Evolutionary conservation across 1,284 basidiomycete species (phyloP), one percentile per base, ranked within the genome.

Genomic region (Mycosarcoma maydis): DNA sequence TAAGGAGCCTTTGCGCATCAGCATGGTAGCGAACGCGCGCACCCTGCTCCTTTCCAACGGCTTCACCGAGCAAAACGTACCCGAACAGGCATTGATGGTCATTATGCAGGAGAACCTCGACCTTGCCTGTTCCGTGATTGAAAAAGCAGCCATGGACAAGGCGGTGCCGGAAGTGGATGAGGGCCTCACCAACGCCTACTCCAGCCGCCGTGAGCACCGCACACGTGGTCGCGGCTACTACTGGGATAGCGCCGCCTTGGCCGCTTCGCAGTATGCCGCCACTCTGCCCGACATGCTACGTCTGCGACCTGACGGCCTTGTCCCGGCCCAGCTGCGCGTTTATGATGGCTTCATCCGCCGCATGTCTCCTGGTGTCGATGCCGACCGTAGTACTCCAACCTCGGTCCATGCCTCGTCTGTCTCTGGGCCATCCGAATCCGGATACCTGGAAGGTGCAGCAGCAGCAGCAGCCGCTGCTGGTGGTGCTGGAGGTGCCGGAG

Each of bases 91-190:
- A 40, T 87, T 98, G 56, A 83, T 88, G 23, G 85, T 94, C 29
- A 87, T 98, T 42, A 92, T 95, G 33, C 88, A 90, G 71, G 94
- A 98, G 78, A 98, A 99, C 78, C 85, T 98, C 61, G 94, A 98
- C 56, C 86, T 94, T 48, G 95, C 95, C 16, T 98, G 95, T 82
- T 87, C 89, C 52, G 92, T 94, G 7, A 94, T 99, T 68, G 94
- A 98, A 84, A 95, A 92, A 81, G 94, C 94, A 8, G 96, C 96
- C 1, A 97, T 97, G 91, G 94, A 98, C 77, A 90, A 94, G 72
- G 94, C 94, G 1, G 87, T 93, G 46, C 87, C 89, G n/a, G 96
- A 98, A 77, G 91, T 98, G 17, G 96, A 99, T 80, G 93, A 95
- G 71, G 89, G 89, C 30, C 91, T 99, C 60, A 86, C 88, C 5